These are phyloP conservation scores for Neofusicoccum sp. DNA, from an alignment of 2,329 filamentous ascomycete species.

Conservation along the genomic window DNA sequence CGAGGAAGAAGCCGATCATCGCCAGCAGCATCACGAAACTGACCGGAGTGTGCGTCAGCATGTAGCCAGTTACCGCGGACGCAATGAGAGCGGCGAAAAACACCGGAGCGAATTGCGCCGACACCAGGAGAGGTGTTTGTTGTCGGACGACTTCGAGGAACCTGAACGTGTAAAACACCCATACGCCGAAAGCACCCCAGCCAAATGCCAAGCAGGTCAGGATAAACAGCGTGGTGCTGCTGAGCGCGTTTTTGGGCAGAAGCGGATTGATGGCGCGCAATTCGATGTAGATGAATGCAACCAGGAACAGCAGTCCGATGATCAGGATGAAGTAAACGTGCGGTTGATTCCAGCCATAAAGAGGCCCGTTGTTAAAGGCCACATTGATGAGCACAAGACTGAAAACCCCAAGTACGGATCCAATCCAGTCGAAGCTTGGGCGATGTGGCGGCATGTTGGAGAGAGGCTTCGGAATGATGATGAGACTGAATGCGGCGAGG, in stretches of 20 bases:
- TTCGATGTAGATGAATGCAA: slow-evolving; percentile 29
- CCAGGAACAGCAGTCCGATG: slow-evolving; percentile 27
- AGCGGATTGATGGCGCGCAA: slow-evolving; percentile 28
- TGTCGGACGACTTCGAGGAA: slow-evolving; percentile 35
- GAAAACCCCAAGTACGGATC: slow-evolving; percentile 25
- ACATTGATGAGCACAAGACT: slow-evolving; percentile 31
- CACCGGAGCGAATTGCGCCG: slow-evolving; percentile 34
- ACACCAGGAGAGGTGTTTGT: slow-evolving; percentile 31
- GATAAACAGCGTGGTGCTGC: slow-evolving; percentile 29
- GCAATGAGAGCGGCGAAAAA: slow-evolving; percentile 36
- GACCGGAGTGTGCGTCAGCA: slow-evolving; percentile 38
- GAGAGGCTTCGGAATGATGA: slow-evolving; percentile 23
- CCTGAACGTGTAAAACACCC: slow-evolving; percentile 38
- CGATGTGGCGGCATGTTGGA: slow-evolving; percentile 20
- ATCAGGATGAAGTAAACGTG: slow-evolving; percentile 31
- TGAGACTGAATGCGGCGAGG: slow-evolving; percentile 19
- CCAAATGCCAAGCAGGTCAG: slow-evolving; percentile 29
- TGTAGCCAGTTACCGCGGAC: slow-evolving; percentile 35
- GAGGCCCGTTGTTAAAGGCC: slow-evolving; percentile 30
- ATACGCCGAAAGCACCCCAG: slow-evolving; percentile 33
- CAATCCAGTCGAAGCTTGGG: slow-evolving; percentile 30
- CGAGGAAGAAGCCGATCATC: slow-evolving; percentile 36
- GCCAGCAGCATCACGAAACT: slow-evolving; percentile 38
- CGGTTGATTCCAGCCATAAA: slow-evolving; percentile 28
- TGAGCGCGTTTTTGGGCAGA: slow-evolving; percentile 29